These are phyloP conservation scores for Neurospora hispaniola DNA, from an alignment of 495 filamentous ascomycete species.

Conservation along the genomic window DNA sequence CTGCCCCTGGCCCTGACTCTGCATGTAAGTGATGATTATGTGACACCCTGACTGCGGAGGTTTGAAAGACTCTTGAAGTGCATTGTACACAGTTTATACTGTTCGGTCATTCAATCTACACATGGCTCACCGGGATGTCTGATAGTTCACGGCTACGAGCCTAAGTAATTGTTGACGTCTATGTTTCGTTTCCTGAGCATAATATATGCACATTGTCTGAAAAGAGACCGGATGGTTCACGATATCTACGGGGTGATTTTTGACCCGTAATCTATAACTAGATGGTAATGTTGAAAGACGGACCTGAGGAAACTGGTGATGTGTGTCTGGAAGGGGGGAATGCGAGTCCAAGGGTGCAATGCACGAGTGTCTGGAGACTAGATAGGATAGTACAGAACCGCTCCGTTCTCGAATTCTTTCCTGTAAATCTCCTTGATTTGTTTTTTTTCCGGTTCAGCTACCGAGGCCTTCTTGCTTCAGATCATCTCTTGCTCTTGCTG, in stretches of 20 bases:
- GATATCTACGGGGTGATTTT: not conserved
- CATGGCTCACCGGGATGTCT: not conserved
- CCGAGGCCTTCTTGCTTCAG: not conserved
- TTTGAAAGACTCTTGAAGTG: too few species aligned
- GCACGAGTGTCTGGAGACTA: not conserved
- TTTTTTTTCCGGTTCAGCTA: not conserved
- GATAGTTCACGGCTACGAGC: not conserved
- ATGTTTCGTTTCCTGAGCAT: too few species aligned
- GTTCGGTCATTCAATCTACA: not conserved
- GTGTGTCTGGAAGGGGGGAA: not conserved
- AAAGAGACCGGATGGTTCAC: not conserved
- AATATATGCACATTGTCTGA: not conserved
- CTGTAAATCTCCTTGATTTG: not conserved
- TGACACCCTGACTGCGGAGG: not conserved
- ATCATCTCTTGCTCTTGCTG: not conserved
- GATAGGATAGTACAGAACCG: not conserved
- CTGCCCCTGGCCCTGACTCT: not conserved
- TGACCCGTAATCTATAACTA: too few species aligned
- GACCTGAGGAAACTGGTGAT: not conserved
- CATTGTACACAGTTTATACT: not conserved
- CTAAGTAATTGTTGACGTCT: not conserved
- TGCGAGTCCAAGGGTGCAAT: not conserved
- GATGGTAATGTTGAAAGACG: not conserved
- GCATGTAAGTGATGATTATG: not conserved
- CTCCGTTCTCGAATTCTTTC: not conserved